phyloP scores from a whole-genome alignment of 345 rosid genomes.

The Adansonia digitata region DNA sequence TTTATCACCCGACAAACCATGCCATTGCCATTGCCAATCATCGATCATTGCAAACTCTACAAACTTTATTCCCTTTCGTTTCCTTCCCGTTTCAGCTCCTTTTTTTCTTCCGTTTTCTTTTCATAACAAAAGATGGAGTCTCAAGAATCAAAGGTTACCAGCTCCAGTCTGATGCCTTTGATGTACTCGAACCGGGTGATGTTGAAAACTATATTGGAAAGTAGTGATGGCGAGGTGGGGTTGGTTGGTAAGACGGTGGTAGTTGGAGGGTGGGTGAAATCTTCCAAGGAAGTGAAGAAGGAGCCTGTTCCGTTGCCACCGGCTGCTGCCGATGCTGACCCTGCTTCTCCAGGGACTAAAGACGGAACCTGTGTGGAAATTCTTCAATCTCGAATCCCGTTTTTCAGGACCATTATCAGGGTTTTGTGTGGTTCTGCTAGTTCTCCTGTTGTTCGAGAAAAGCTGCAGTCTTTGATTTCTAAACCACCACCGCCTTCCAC shows the following conservation, averaged over 20 bases:
- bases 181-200: slow-evolving; percentile 66
- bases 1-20: slow-evolving; percentile 19
- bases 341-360: slow-evolving; percentile 13
- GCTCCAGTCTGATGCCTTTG: slow-evolving; percentile 8
- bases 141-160: neutral
- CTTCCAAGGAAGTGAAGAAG: slow-evolving; percentile 52
- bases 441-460: slow-evolving; percentile 35
- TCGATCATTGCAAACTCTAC: slow-evolving; percentile 1
- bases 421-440: slow-evolving; percentile 44
- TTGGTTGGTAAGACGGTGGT: slow-evolving; percentile 46
- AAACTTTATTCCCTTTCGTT: neutral
- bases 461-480: slow-evolving; percentile 29
- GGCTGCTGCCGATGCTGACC: slow-evolving; percentile 17
- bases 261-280: slow-evolving; percentile 89
- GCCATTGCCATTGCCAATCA: neutral
- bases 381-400: slow-evolving; percentile 55
- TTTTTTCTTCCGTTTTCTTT: neutral
- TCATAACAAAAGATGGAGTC: slow-evolving; percentile 25
- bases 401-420: slow-evolving; percentile 53
- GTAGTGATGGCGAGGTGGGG: slow-evolving; percentile 43
- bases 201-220: slow-evolving; percentile 42
- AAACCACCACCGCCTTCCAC: slow-evolving; percentile 28
- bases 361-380: slow-evolving; percentile 57
- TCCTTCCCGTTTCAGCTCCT: neutral
- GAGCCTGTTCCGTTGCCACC: slow-evolving; percentile 26